A percentile compares a stretch with the other conserved stretches of the same genome.
Evolutionary conservation across 2,329 filamentous ascomycete species (phyloP).

Genomic region (Neofusicoccum sp.): DNA sequence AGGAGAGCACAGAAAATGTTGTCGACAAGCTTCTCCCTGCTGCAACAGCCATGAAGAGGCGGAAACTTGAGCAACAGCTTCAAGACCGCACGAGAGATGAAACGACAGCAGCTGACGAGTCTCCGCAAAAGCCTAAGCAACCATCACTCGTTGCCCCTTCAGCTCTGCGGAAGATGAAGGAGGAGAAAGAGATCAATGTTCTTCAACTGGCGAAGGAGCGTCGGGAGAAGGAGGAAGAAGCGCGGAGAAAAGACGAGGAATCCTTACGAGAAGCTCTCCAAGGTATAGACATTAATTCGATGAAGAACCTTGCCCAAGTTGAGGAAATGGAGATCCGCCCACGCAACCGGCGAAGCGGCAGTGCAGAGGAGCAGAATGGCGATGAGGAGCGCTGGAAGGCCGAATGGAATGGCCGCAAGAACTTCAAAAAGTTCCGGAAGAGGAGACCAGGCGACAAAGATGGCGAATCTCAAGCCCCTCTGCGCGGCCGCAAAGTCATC

Average conservation of each 20-base stretch:
- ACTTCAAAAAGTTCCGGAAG: conserved; percentile 85
- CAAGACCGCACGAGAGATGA: neutral
- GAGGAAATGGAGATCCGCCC: conserved; percentile 69
- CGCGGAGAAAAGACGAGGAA: conserved; percentile 63
- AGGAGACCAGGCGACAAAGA: conserved; percentile 43
- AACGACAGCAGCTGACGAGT: conserved; percentile 29
- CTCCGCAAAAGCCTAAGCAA: conserved; percentile 30
- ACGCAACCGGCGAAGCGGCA: conserved; percentile 25
- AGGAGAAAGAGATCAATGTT: conserved; percentile 63
- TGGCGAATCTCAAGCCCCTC: conserved; percentile 39
- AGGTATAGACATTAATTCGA: conserved; percentile 67
- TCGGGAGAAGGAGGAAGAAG: conserved; percentile 52
- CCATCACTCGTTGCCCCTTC: neutral
- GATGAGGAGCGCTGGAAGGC: conserved; percentile 72
- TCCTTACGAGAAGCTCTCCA: conserved; percentile 56
- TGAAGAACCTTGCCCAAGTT: conserved; percentile 72
- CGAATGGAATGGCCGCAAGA: conserved; percentile 89
- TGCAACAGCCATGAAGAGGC: conserved; percentile 74
- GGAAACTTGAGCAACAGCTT: conserved; percentile 45
- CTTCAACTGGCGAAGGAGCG: conserved; percentile 60
- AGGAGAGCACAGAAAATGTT: conserved; percentile 52
- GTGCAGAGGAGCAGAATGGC: conserved; percentile 36
- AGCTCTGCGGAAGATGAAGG: conserved; percentile 34
- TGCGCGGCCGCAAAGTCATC: conserved; percentile 57
- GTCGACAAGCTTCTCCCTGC: conserved; percentile 63